Evolutionary conservation across 1,284 basidiomycete species (phyloP).

Genomic region (Dichomitus squalens): DNA sequence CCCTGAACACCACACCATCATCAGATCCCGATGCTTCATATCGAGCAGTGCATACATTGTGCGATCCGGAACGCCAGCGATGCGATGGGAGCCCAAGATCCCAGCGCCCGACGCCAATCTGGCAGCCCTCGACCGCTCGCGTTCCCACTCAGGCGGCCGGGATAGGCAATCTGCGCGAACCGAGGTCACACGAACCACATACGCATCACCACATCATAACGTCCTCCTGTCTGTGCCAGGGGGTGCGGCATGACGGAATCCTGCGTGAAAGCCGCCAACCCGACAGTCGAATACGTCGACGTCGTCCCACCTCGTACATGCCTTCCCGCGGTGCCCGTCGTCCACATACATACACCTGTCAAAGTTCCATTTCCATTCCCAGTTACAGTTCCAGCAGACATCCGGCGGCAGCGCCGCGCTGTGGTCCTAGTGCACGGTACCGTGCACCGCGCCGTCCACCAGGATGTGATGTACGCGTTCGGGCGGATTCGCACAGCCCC

Average conservation of each 20-base stretch:
- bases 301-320: neutral
- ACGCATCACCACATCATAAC: neutral
- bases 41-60: neutral
- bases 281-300: neutral
- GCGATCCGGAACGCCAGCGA: neutral
- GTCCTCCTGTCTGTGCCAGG: neutral
- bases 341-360: neutral
- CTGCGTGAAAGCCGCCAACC: neutral
- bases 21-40: neutral
- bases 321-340: neutral
- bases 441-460: neutral
- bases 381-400: neutral
- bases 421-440: no score
- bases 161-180: neutral
- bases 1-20: neutral
- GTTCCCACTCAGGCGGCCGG: neutral
- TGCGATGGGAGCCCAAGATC: neutral
- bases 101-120: constrained; percentile 7
- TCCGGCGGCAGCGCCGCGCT: neutral
- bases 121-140: neutral
- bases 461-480: neutral
- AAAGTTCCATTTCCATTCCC: neutral
- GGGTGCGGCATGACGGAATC: neutral
- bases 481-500: neutral
- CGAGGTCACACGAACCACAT: neutral